These are phyloP conservation scores for Brassica balearica DNA, from an alignment of 441 rosid species.

Conservation along the genomic window DNA sequence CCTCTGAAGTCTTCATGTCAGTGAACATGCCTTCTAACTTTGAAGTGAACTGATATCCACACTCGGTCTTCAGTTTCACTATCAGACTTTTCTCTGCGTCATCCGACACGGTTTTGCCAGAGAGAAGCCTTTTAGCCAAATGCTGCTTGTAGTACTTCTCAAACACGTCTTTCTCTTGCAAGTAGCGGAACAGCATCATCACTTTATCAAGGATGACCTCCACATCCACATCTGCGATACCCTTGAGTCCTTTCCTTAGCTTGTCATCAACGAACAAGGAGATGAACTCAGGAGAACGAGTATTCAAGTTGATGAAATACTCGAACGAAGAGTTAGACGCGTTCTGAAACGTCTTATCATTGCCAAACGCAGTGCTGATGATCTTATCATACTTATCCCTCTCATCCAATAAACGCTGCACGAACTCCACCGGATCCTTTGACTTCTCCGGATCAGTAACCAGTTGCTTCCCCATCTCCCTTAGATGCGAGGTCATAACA, in stretches of 20 bases:
- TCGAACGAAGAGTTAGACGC: conserved; percentile 93
- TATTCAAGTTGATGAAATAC: conserved; percentile 85
- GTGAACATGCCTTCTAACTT: conserved; percentile 98
- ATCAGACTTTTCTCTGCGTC: conserved; percentile 96
- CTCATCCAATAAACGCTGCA: conserved; percentile 89
- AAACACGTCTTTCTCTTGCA: conserved; percentile 96
- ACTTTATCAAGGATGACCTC: conserved; percentile 94
- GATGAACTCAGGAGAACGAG: conserved; percentile 91
- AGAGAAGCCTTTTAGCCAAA: conserved; percentile 73
- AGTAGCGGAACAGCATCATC: conserved; percentile 95
- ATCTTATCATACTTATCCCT: conserved; percentile 83
- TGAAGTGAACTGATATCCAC: conserved; percentile 95
- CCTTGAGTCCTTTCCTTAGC: conserved; percentile 88
- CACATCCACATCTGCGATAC: conserved; percentile 87
- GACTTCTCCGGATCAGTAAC: conserved; percentile 91
- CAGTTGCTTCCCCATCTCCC: conserved; percentile 92
- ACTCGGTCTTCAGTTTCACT: conserved; percentile 93
- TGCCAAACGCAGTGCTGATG: conserved; percentile 74
- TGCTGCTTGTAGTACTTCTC: conserved; percentile 98
- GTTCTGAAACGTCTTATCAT: conserved; percentile 94
- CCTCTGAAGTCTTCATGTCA: conserved; percentile 97
- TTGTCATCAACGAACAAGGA: conserved; percentile 95
- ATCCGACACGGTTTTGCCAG: conserved; percentile 93
- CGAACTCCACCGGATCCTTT: conserved; percentile 96
- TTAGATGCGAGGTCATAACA: conserved; percentile 90